A percentile compares a stretch with the other conserved stretches of the same genome.
Conservation (phyloP, 2,329 filamentous ascomycete genomes). For the Apiospora sp. region DNA sequence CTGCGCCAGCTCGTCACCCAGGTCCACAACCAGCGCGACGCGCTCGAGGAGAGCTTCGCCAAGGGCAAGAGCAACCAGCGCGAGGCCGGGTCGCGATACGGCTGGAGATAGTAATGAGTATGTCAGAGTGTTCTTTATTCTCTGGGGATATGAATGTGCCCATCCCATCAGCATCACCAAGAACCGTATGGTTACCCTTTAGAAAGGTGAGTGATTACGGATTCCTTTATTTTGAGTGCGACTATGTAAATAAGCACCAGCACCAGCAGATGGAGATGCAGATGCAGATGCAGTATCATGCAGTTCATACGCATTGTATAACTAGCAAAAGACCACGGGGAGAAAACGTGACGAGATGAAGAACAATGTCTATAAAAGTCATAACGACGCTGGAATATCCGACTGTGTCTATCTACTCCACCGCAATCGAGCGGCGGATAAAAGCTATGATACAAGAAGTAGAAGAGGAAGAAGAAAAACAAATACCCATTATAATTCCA, state of each 20-base stretch:
- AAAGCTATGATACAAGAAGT: conserved; percentile 14
- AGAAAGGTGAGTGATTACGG: conserved; percentile 1
- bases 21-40: conserved; percentile 82
- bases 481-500: background rate
- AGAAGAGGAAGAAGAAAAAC: background rate
- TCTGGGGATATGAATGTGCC: background rate
- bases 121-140: background rate
- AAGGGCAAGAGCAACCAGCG: conserved; percentile 79
- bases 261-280: background rate
- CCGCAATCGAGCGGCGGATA: background rate
- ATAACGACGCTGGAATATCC: background rate
- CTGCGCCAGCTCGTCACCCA: conserved; percentile 87
- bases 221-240: background rate
- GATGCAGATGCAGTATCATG: background rate
- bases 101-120: conserved; percentile 65
- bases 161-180: background rate
- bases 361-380: background rate
- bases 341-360: background rate
- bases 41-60: conserved; percentile 91
- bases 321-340: background rate
- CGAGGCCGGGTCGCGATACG: conserved; percentile 84
- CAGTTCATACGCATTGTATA: background rate
- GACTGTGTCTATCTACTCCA: conserved; percentile 3
- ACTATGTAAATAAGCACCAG: background rate
- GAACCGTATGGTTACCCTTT: background rate